Conservation (phyloP, 805 yeast species). For the Saccharomycopsis malanga region DNA sequence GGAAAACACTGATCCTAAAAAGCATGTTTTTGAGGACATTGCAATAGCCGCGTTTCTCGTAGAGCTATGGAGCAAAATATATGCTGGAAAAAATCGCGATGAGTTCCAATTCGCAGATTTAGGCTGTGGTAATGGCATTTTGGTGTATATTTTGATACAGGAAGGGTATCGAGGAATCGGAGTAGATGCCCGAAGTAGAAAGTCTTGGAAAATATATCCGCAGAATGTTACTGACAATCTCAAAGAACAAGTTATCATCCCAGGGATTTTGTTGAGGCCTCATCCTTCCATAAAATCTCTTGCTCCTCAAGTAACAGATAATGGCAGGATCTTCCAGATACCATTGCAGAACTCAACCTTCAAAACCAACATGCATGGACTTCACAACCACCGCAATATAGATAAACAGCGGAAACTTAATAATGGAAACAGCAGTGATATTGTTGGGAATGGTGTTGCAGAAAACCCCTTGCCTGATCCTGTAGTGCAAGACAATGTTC, state of each 20-base stretch:
- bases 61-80: constrained; percentile 67
- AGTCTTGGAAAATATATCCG: constrained; percentile 81
- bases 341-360: constrained; percentile 29
- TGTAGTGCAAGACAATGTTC: constrained; percentile 29
- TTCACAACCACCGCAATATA: constrained; percentile 13
- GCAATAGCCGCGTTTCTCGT: constrained; percentile 93
- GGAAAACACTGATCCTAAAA: constrained; percentile 91
- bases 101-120: constrained; percentile 73
- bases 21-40: constrained; percentile 93
- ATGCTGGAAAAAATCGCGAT: constrained; percentile 30
- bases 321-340: constrained; percentile 54
- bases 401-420: background rate
- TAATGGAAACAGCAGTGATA: background rate
- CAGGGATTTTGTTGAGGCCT: constrained; percentile 46
- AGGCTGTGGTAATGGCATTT: constrained; percentile 92
- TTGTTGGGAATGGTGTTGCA: background rate
- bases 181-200: constrained; percentile 82
- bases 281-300: constrained; percentile 40
- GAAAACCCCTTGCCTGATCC: constrained; percentile 25
- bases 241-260: constrained; percentile 77
- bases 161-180: constrained; percentile 86
- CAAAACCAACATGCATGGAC: constrained; percentile 18
- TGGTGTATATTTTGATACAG: constrained; percentile 63
- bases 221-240: constrained; percentile 48
- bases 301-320: constrained; percentile 47